A percentile compares a stretch with the other conserved stretches of the same genome.
These are phyloP conservation scores for Nidularia sp. DNA, from an alignment of 768 basidiomycete genomes.

Conservation along the genomic window DNA sequence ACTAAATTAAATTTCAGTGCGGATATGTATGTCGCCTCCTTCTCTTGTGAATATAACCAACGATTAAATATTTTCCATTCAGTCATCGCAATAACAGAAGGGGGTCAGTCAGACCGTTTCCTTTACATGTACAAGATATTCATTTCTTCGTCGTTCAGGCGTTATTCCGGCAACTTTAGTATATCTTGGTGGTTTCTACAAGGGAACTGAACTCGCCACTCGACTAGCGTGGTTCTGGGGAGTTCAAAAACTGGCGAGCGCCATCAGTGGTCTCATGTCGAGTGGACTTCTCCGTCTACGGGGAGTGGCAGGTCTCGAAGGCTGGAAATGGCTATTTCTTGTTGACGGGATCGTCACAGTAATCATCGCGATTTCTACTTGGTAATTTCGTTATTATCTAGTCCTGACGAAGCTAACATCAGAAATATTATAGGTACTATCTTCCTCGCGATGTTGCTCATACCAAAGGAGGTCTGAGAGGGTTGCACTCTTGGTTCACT, in stretches of 20 bases:
- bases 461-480: slow-evolving; percentile 25
- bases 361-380: slow-evolving; percentile 25
- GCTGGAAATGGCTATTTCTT: slow-evolving; percentile 38
- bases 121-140: not conserved
- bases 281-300: slow-evolving; percentile 30
- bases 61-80: not conserved
- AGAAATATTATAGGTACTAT: slow-evolving; percentile 23
- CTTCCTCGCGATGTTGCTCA: slow-evolving; percentile 21
- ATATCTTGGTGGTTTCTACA: not conserved
- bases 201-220: not conserved
- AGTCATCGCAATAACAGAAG: slow-evolving; percentile 38
- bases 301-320: slow-evolving; percentile 28
- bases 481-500: slow-evolving; percentile 29
- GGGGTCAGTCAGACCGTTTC: slow-evolving; percentile 11
- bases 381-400: slow-evolving; percentile 10
- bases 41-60: not conserved
- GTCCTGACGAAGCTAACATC: not conserved
- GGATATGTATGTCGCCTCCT: slow-evolving; percentile 17
- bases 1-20: slow-evolving; percentile 13
- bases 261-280: slow-evolving; percentile 35
- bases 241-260: slow-evolving; percentile 29
- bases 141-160: not conserved
- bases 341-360: slow-evolving; percentile 35
- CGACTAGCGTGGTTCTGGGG: slow-evolving; percentile 22
- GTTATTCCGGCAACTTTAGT: not conserved